Base-by-base conservation (phyloP, 352 stramenopile species). In the Pythium vanterpoolii region DNA sequence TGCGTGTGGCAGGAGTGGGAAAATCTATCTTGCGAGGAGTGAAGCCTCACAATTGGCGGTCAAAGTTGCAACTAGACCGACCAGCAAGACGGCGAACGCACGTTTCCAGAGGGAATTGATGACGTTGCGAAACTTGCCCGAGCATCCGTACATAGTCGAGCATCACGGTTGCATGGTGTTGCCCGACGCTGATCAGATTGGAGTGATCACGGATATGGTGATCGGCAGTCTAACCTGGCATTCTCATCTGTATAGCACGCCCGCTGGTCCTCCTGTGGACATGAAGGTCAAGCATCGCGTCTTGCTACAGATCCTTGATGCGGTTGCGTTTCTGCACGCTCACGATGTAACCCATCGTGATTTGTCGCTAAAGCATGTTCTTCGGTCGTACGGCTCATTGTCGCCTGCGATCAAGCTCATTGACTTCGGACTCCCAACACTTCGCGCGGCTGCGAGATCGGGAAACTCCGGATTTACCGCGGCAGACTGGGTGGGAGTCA, bases 351-450 rank as follows among this genome's bases (percentile, higher is more conserved):
- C 54, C 7, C 54, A 62, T 48, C 43, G 54, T 2, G 54, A 62
- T 11, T 26, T 62, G 0, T 36, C 30, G 3, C 42, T 36, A 5
- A 31, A 24, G 3, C 43, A 62, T 47, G 54, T 54, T 7, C 43
- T 62, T 13, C 19, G 47, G 33, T 27, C 30, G 38, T 59, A 42
- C 26, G 39, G 27, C 30, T 49, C 43, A 16, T 14, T 24, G 11
- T 27, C 43, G 4, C 23, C 1, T 3, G 19, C 43, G 3, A 40
- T 62, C 26, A 63, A 63, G 38, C 33, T 63, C 10, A 42, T 56
- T 11, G 47, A 63, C 53, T 56, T 56, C 23, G 45, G 56, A 11
- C 26, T 63, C 9, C 46, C 56, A 28, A 50, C 26, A 33, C 47
- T 56, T 16, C 48, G 48, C 4, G 11, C 27, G 18, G 26, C 3